Evolutionary conservation across 352 stramenopile species (phyloP).

Genomic region (Peronospora belbahrii): DNA sequence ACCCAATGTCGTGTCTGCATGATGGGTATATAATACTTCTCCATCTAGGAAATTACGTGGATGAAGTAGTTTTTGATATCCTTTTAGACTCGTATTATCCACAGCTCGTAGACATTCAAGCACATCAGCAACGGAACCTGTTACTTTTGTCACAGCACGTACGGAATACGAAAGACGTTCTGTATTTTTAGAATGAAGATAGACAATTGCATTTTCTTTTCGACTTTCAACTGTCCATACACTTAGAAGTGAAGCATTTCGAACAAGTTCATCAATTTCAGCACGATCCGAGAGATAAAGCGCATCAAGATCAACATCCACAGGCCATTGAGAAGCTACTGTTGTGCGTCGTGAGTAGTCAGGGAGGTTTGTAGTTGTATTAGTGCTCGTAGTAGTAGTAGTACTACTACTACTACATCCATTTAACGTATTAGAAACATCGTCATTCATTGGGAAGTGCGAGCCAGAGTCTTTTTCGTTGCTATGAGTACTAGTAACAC

Average conservation of each 20-base stretch:
- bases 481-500: not conserved
- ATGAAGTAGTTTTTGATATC: constrained; percentile 73
- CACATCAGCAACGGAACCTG: constrained; percentile 60
- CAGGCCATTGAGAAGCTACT: constrained; percentile 47
- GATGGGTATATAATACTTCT: constrained; percentile 68
- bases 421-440: constrained; percentile 8
- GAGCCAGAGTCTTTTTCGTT: constrained; percentile 7
- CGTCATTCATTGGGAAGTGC: constrained; percentile 16
- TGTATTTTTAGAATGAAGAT: constrained; percentile 79
- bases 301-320: constrained; percentile 65
- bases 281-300: constrained; percentile 68
- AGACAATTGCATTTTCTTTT: constrained; percentile 59
- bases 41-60: constrained; percentile 66
- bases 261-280: constrained; percentile 61
- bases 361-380: constrained; percentile 2
- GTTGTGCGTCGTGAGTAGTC: constrained; percentile 22
- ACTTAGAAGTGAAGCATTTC: constrained; percentile 57
- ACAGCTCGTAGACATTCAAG: constrained; percentile 68
- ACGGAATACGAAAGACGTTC: constrained; percentile 69
- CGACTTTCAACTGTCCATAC: constrained; percentile 69
- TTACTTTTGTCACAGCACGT: constrained; percentile 57
- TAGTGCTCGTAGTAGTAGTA: no score
- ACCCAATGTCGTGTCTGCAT: constrained; percentile 7
- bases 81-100: constrained; percentile 46
- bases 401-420: no score